phyloP scores from a whole-genome alignment of 2,329 filamentous ascomycete genomes.

The Akanthomyces muscarius region DNA sequence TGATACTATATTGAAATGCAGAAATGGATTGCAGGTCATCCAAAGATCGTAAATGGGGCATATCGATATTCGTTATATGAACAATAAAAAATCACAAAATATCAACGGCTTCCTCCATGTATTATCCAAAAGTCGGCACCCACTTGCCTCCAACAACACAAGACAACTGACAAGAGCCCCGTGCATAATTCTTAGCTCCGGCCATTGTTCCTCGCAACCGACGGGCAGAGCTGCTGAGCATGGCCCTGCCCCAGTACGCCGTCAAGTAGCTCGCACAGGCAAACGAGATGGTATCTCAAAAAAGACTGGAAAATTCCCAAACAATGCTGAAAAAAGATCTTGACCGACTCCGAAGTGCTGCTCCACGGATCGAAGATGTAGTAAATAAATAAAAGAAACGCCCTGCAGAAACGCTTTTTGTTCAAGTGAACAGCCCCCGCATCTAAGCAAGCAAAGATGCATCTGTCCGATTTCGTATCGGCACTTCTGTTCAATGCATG shows the following conservation, averaged over 20 bases:
- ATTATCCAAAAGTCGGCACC: conserved; percentile 1
- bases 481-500: conserved; percentile 22
- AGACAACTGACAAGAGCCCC: not conserved
- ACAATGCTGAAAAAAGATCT: conserved; percentile 3
- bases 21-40: not conserved
- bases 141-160: not conserved
- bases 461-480: not conserved
- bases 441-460: not conserved
- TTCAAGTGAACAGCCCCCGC: not conserved
- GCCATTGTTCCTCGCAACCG: not conserved
- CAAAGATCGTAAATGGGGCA: conserved; percentile 10
- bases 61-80: conserved; percentile 15
- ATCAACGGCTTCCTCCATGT: not conserved
- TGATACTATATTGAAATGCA: not conserved
- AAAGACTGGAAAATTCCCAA: not conserved
- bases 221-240: not conserved
- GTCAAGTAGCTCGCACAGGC: not conserved
- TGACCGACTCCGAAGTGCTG: not conserved
- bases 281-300: not conserved
- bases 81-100: conserved; percentile 4
- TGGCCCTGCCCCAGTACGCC: not conserved
- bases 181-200: not conserved
- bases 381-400: conserved; percentile 3
- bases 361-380: not conserved
- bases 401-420: conserved; percentile 10